phyloP scores from a whole-genome alignment of 306 rosid species.

The Cicer bijugum region DNA sequence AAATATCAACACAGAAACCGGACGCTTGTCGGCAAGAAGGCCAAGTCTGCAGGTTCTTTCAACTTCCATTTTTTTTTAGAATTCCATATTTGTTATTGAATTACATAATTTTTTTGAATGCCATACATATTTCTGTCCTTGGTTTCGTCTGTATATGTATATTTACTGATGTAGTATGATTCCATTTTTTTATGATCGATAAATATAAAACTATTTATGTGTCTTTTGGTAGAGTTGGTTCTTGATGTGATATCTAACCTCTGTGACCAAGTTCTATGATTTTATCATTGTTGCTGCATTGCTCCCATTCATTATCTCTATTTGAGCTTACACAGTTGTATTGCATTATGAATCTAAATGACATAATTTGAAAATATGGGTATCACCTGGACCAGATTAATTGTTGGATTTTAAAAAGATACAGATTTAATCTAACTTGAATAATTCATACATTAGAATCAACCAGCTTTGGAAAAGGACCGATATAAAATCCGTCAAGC shows the following conservation, averaged over 20 bases:
- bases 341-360: slow-evolving; percentile 14
- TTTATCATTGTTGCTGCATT: background rate
- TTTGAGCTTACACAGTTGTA: slow-evolving; percentile 23
- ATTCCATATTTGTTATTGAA: slow-evolving; percentile 20
- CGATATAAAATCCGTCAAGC: slow-evolving; percentile 98
- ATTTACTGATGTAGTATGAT: slow-evolving; percentile 27
- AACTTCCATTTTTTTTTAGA: background rate
- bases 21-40: slow-evolving; percentile 95
- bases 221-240: slow-evolving; percentile 15
- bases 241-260: slow-evolving; percentile 17
- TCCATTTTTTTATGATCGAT: background rate
- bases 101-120: background rate
- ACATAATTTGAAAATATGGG: slow-evolving; percentile 12
- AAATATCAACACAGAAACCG: slow-evolving; percentile 92
- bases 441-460: slow-evolving; percentile 67
- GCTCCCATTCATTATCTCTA: background rate
- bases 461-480: slow-evolving; percentile 98
- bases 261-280: background rate
- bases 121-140: slow-evolving; percentile 10
- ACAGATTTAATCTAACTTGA: slow-evolving; percentile 35
- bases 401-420: slow-evolving; percentile 9
- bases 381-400: slow-evolving; percentile 23
- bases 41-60: slow-evolving; percentile 87
- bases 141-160: background rate
- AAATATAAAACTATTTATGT: background rate